Evolutionary conservation across 345 rosid genomes (phyloP).

Genomic region (Eutrema yunnanense): DNA sequence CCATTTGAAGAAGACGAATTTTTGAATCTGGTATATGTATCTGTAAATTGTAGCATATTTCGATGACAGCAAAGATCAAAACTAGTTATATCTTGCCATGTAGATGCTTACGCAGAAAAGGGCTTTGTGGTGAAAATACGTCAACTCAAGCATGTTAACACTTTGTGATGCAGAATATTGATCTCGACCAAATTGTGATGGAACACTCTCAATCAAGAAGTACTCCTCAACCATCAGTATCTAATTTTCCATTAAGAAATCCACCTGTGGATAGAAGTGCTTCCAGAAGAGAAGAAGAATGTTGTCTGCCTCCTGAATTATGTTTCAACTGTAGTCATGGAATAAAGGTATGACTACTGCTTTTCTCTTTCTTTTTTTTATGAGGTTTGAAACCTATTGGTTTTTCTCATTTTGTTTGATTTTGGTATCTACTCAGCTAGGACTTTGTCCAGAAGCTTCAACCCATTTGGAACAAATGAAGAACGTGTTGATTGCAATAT

Average conservation of each 20-base stretch:
- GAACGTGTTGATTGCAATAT: constrained; percentile 70
- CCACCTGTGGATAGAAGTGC: constrained; percentile 40
- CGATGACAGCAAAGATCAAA: constrained; percentile 1
- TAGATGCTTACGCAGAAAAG: constrained; percentile 4
- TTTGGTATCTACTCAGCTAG: constrained; percentile 54
- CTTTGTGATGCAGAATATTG: constrained; percentile 64
- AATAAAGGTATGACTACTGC: constrained; percentile 39
- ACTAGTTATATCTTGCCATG: not conserved
- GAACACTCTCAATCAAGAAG: constrained; percentile 71
- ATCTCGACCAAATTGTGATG: constrained; percentile 83
- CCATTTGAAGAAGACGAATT: not conserved
- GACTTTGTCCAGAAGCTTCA: constrained; percentile 73
- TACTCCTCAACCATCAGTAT: constrained; percentile 69
- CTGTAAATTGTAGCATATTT: constrained; percentile 1
- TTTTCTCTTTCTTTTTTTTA: not conserved
- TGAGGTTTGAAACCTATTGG: constrained; percentile 12
- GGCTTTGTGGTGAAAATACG: constrained; percentile 38
- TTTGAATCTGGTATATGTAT: not conserved
- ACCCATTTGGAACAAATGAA: constrained; percentile 80
- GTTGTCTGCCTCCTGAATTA: constrained; percentile 59
- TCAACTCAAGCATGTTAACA: constrained; percentile 10
- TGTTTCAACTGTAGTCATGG: constrained; percentile 76
- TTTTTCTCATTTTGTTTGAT: constrained; percentile 25
- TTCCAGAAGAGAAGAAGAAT: constrained; percentile 39
- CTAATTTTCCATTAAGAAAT: constrained; percentile 49